Percentiles rank a stretch among this genome's conserved stretches.
These are phyloP conservation scores for Penicillium italicum DNA, from an alignment of 2,329 filamentous ascomycete species.

Conservation along the genomic window DNA sequence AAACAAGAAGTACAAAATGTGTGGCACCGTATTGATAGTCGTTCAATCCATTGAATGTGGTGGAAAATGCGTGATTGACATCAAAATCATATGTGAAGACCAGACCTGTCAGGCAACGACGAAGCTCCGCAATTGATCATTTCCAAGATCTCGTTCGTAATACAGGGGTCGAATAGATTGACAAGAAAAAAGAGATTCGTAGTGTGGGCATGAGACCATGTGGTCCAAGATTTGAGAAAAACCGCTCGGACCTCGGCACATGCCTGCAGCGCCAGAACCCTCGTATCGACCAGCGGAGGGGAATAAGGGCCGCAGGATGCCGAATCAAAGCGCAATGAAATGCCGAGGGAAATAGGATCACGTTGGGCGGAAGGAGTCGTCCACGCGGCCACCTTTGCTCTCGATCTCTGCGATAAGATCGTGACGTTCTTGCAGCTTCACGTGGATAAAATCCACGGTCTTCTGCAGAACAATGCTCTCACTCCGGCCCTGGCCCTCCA, in stretches of 20 bases:
- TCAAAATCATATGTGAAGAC: slow-evolving; percentile 1
- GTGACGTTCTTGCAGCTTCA: slow-evolving; percentile 58
- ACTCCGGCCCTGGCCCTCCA: slow-evolving; percentile 78
- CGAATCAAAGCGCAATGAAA: background rate
- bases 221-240: slow-evolving; percentile 1
- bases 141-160: background rate
- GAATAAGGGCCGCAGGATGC: background rate
- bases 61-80: background rate
- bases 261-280: background rate
- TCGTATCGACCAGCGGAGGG: slow-evolving; percentile 5
- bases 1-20: background rate
- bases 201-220: slow-evolving; percentile 11
- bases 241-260: slow-evolving; percentile 17
- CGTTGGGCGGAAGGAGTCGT: slow-evolving; percentile 35
- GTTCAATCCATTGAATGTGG: background rate
- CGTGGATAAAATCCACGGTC: slow-evolving; percentile 63
- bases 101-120: background rate
- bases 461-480: slow-evolving; percentile 77
- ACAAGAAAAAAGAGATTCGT: slow-evolving; percentile 11
- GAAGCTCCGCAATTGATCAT: background rate
- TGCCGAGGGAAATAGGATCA: slow-evolving; percentile 1
- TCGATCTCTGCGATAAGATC: slow-evolving; percentile 59
- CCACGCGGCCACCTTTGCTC: slow-evolving; percentile 55
- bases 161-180: background rate
- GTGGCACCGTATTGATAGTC: background rate